phyloP scores from a whole-genome alignment of 2,329 filamentous ascomycete species.

The Ophidiomyces ophidiicola region DNA sequence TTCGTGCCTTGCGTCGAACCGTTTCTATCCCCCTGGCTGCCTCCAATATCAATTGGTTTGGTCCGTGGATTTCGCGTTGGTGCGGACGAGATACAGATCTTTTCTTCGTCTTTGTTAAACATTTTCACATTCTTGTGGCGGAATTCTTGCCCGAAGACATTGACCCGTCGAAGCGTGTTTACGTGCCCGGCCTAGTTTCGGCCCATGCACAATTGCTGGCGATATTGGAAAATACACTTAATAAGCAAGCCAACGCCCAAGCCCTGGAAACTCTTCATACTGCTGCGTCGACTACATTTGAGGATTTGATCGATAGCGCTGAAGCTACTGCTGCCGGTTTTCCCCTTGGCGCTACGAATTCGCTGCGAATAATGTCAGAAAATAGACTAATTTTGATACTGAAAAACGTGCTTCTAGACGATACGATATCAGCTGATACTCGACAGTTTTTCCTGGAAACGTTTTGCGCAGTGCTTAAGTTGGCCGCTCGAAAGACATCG shows the following conservation, averaged over 20 bases:
- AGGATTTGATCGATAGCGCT: slow-evolving; percentile 50
- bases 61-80: slow-evolving; percentile 76
- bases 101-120: slow-evolving; percentile 83
- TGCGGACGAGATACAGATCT: slow-evolving; percentile 76
- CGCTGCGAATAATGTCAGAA: slow-evolving; percentile 72
- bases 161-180: slow-evolving; percentile 44
- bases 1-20: slow-evolving; percentile 51
- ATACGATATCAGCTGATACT: slow-evolving; percentile 40
- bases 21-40: slow-evolving; percentile 56
- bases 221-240: slow-evolving; percentile 70
- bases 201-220: slow-evolving; percentile 72
- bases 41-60: slow-evolving; percentile 68
- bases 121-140: slow-evolving; percentile 66
- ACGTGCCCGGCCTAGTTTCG: slow-evolving; percentile 65
- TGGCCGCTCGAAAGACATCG: slow-evolving; percentile 61
- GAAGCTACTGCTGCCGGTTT: slow-evolving; percentile 56
- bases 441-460: slow-evolving; percentile 63
- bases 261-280: slow-evolving; percentile 35
- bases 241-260: slow-evolving; percentile 49
- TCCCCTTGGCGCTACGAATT: slow-evolving; percentile 54
- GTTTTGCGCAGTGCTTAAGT: slow-evolving; percentile 61
- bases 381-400: slow-evolving; percentile 73
- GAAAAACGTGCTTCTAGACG: slow-evolving; percentile 62
- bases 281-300: slow-evolving; percentile 49
- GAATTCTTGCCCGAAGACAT: slow-evolving; percentile 53